A percentile compares a stretch with the other conserved stretches of the same genome.
Conservation (phyloP, 2,329 filamentous ascomycete species). For the Pseudocercospora fijiensis region DNA sequence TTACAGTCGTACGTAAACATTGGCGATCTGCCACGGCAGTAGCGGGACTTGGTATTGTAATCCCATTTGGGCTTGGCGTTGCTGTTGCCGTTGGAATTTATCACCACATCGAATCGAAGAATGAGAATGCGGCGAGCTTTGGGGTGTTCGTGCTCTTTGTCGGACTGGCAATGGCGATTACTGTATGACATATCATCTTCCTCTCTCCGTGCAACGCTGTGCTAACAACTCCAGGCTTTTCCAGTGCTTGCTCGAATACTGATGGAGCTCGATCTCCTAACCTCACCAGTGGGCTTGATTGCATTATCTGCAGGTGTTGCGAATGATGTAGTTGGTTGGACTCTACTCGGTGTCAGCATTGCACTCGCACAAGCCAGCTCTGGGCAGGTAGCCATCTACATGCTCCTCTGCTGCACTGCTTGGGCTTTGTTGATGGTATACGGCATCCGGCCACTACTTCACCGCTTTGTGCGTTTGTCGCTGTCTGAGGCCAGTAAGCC, state of each 20-base stretch:
- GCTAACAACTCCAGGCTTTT: conserved; percentile 50
- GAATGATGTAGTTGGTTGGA: conserved; percentile 86
- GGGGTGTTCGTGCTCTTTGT: conserved; percentile 63
- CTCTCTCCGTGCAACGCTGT: too few relatives aligned
- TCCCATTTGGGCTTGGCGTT: conserved; percentile 7
- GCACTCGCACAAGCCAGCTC: conserved; percentile 81
- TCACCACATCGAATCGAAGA: conserved; percentile 54
- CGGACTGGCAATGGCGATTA: conserved; percentile 63
- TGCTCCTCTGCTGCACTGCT: conserved; percentile 69
- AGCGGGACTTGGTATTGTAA: not conserved
- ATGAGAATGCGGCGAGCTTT: conserved; percentile 31
- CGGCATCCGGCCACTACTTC: conserved; percentile 25
- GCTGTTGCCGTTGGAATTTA: conserved; percentile 66
- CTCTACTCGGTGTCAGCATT: conserved; percentile 84
- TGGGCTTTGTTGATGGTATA: conserved; percentile 73
- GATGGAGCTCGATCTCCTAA: conserved; percentile 78
- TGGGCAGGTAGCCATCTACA: conserved; percentile 76
- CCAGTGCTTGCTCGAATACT: conserved; percentile 88
- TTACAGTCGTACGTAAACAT: not conserved
- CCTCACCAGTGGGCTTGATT: conserved; percentile 78
- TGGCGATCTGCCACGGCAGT: not conserved
- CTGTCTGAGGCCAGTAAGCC: not conserved
- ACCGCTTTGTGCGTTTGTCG: not conserved
- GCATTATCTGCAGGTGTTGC: conserved; percentile 84
- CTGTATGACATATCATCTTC: too few relatives aligned